These are phyloP conservation scores for Alnus rubra DNA, from an alignment of 306 rosid species.

Conservation along the genomic window DNA sequence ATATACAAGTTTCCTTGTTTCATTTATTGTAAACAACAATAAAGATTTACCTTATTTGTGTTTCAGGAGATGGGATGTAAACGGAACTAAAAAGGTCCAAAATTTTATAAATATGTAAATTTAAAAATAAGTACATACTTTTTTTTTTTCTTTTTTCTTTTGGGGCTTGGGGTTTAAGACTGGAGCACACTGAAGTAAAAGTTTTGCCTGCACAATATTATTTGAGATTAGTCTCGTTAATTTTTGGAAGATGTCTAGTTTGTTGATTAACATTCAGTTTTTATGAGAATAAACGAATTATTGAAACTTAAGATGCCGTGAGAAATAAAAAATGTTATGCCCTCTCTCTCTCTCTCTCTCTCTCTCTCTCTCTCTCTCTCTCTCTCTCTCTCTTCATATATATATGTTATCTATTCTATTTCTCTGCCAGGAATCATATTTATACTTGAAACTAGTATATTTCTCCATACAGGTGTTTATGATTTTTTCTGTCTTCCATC, in stretches of 20 bases:
- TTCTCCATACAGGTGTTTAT: neutral
- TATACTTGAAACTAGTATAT: neutral
- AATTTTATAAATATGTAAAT: neutral
- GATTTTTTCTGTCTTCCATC: neutral
- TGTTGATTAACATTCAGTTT: neutral
- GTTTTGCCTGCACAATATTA: too few species aligned
- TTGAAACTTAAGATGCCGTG: neutral
- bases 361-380: too few species aligned
- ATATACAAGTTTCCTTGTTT: neutral
- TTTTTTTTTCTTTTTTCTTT: neutral
- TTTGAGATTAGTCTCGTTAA: too few species aligned
- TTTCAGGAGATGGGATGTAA: neutral
- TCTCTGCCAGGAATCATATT: neutral
- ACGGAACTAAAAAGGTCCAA: neutral
- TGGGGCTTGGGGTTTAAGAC: neutral
- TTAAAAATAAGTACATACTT: neutral
- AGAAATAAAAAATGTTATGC: neutral
- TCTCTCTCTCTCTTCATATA: neutral
- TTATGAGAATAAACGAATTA: neutral
- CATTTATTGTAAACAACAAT: neutral
- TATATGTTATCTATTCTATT: too few species aligned
- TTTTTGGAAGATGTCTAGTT: neutral
- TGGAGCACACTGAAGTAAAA: too few species aligned
- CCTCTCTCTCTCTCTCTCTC: too few species aligned
- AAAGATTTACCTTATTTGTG: neutral